Evolutionary conservation across 805 yeast genomes (phyloP), one percentile per base, ranked within the genome.

Genomic region (Pichia thaimueangensis): DNA sequence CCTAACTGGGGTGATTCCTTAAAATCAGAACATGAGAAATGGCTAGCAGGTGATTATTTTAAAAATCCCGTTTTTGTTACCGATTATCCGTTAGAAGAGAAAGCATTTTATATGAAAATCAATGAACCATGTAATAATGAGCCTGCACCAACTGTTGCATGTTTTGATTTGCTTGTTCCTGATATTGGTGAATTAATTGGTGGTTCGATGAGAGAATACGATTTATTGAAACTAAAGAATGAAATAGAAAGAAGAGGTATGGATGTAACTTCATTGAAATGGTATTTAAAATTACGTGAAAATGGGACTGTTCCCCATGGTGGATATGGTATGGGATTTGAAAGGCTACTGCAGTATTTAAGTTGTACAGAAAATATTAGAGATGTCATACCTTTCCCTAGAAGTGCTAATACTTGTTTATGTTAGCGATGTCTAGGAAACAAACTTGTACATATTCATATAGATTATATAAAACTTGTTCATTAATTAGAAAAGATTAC

Each of bases 271-370:
- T 74, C 76, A 16, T 60, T 93, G 60, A 69, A 74, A 24, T 93
- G 99, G 99, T 93, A 89, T 57, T 51, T 82, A 22, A 74, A 80
- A 1, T 68, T 84, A 8, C 70, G 98, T 46, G 67, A 67, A 47
- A 80, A 83, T 52, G 97, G 97, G 0, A 67, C 84, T 3, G 81
- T 81, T 19, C 96, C 97, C 0, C 97, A 91, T 58, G 98, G 98
- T 37, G 99, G 99, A 0, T 93, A 83, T 63, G 99, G 99, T 0
- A 68, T 93, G 69, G 99, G 99, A 0, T 78, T 89, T 51, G 98
- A 93, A 60, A 68, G 99, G 46, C 63, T 93, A 24, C 60, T 93
- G 13, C 78, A 83, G 42, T 89, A 81, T 51, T 64, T 88, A 42
- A 71, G 80, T 7, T 87, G 80, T 4, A 69, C 82, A 16, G 89